A percentile compares a stretch with the other conserved stretches of the same genome.
phyloP scores from a whole-genome alignment of 164 flowering plant species.

The Dillenia suffruticosa region DNA sequence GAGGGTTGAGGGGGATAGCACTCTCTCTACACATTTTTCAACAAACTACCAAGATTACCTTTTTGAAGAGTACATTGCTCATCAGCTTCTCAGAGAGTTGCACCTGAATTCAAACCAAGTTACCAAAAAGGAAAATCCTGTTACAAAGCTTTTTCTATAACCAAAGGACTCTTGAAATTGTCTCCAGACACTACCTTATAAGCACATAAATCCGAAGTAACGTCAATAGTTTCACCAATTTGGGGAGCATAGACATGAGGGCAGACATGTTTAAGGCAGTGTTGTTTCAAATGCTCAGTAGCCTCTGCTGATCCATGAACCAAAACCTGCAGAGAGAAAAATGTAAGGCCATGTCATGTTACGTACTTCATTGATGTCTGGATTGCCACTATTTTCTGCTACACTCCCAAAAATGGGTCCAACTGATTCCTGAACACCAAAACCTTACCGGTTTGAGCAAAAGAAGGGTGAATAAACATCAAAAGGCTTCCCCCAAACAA shows the following conservation, averaged over 20 bases:
- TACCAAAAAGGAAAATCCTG: too few species aligned
- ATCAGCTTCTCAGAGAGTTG: slow-evolving; percentile 94
- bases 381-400: too few species aligned
- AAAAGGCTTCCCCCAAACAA: too few species aligned
- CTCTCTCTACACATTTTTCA: too few species aligned
- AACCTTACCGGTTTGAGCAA: too few species aligned
- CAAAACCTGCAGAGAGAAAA: slow-evolving; percentile 55
- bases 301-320: slow-evolving; percentile 99
- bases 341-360: not conserved
- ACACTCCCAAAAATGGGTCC: too few species aligned
- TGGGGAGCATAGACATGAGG: slow-evolving; percentile 98
- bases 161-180: not conserved
- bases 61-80: slow-evolving; percentile 93
- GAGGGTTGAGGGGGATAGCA: too few species aligned
- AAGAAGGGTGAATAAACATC: too few species aligned
- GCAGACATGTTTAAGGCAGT: slow-evolving; percentile 77
- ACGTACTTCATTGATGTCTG: too few species aligned
- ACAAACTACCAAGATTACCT: slow-evolving; percentile 37
- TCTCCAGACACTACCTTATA: slow-evolving; percentile 59
- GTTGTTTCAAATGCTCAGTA: slow-evolving; percentile 96
- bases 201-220: slow-evolving; percentile 95
- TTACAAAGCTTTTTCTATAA: too few species aligned
- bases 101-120: slow-evolving; percentile 34
- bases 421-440: too few species aligned
- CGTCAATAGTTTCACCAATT: slow-evolving; percentile 87